These are phyloP conservation scores for Bullera alba DNA, from an alignment of 768 basidiomycete species.

Conservation along the genomic window DNA sequence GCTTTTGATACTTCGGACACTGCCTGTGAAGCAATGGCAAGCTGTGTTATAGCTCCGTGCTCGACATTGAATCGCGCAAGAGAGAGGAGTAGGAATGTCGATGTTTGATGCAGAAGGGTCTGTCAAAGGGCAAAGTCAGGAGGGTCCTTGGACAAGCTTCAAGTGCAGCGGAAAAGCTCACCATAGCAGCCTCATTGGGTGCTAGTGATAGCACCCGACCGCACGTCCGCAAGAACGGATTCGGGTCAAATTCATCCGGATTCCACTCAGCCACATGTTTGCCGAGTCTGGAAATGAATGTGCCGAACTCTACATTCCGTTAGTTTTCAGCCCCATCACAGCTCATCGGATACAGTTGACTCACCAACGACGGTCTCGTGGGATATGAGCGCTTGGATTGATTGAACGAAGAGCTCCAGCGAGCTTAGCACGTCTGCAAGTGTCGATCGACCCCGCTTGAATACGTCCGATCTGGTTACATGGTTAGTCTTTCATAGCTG, in stretches of 20 bases:
- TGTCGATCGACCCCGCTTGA: conserved; percentile 21
- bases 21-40: conserved; percentile 7
- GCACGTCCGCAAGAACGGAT: conserved; percentile 12
- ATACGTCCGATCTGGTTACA: conserved; percentile 13
- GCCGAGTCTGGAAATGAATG: conserved; percentile 16
- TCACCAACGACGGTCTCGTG: not conserved
- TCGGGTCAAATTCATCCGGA: conserved; percentile 22
- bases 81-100: conserved; percentile 23
- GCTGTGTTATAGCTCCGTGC: not conserved
- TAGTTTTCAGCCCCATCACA: not conserved
- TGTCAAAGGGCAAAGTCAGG: not conserved
- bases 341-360: too few relatives aligned
- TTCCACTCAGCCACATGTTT: conserved; percentile 34
- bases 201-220: conserved; percentile 6
- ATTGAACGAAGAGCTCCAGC: conserved; percentile 5
- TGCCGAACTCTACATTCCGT: conserved; percentile 10
- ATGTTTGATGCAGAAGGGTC: conserved; percentile 24
- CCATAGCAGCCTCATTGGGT: not conserved
- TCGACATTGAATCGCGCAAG: conserved; percentile 21
- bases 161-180: too few relatives aligned
- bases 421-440: conserved; percentile 16
- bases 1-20: conserved; percentile 4
- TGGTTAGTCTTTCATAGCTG: too few relatives aligned
- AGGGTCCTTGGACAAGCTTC: conserved; percentile 1
- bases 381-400: conserved; percentile 5